Evolutionary conservation across 139 green algal genomes (phyloP).

Genomic region (Chlamydomonas eustigma): DNA sequence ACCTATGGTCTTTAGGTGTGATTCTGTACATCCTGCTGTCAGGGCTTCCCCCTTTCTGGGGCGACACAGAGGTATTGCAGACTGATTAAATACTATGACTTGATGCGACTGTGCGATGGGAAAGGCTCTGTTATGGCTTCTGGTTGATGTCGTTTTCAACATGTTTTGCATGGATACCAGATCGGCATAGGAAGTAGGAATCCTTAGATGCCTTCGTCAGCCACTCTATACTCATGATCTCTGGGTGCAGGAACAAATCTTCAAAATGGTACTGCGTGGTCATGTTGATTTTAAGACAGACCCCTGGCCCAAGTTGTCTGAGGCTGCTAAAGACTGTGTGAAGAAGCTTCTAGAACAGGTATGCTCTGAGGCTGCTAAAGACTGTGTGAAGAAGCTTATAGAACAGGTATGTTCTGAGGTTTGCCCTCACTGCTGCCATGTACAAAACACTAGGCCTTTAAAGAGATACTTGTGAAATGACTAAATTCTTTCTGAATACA

Average conservation of each 20-base stretch:
- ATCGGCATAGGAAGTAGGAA: no score
- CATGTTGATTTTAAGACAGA: slow-evolving; percentile 76
- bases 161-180: no score
- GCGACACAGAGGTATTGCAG: slow-evolving; percentile 66
- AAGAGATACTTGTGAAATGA: not conserved
- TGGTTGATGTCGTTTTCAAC: no score
- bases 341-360: slow-evolving; percentile 14
- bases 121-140: no score
- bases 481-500: not conserved
- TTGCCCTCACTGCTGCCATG: not conserved
- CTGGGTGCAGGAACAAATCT: slow-evolving; percentile 1
- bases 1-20: slow-evolving; percentile 88
- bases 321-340: slow-evolving; percentile 76
- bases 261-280: slow-evolving; percentile 36
- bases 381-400: slow-evolving; percentile 52
- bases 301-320: slow-evolving; percentile 73
- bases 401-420: slow-evolving; percentile 5
- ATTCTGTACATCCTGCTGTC: slow-evolving; percentile 90
- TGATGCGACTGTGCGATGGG: no score
- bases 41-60: slow-evolving; percentile 85
- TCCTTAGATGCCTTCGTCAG: no score
- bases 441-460: not conserved
- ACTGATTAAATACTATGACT: no score
- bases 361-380: slow-evolving; percentile 60
- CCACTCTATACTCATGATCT: not conserved